These are phyloP conservation scores for Hypoxylon sp. DNA, from an alignment of 2,329 filamentous ascomycete species.

Conservation along the genomic window DNA sequence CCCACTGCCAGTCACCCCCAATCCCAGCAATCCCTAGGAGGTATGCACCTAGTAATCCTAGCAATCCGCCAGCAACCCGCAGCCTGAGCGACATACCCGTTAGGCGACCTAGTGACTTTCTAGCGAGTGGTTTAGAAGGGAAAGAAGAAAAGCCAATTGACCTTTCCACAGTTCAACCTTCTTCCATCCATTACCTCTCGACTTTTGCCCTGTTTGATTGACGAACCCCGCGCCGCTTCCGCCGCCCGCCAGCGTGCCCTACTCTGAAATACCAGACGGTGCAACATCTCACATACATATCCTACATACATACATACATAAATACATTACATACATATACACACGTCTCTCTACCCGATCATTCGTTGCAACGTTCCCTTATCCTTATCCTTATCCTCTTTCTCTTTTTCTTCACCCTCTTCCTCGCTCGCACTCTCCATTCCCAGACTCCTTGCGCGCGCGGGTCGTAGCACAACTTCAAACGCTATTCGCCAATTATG, in stretches of 20 bases:
- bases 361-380: constrained; percentile 21
- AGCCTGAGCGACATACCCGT: constrained; percentile 22
- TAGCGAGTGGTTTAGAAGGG: neutral
- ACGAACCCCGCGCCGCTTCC: constrained; percentile 35
- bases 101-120: constrained; percentile 3
- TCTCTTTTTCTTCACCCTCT: constrained; percentile 10
- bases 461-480: constrained; percentile 38
- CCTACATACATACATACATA: constrained; percentile 8
- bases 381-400: constrained; percentile 26
- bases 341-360: constrained; percentile 23
- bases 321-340: neutral
- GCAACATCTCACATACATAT: constrained; percentile 4
- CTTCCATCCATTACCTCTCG: constrained; percentile 4
- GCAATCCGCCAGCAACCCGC: neutral
- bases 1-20: constrained; percentile 5
- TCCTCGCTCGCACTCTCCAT: constrained; percentile 18
- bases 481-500: constrained; percentile 56
- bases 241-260: constrained; percentile 31
- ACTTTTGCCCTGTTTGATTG: constrained; percentile 10
- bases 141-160: neutral
- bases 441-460: constrained; percentile 30
- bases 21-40: no score
- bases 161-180: constrained; percentile 11
- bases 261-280: constrained; percentile 1
- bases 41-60: constrained; percentile 1